Base-by-base conservation (phyloP, 768 basidiomycete genomes). In the Tricholoma terreum region DNA sequence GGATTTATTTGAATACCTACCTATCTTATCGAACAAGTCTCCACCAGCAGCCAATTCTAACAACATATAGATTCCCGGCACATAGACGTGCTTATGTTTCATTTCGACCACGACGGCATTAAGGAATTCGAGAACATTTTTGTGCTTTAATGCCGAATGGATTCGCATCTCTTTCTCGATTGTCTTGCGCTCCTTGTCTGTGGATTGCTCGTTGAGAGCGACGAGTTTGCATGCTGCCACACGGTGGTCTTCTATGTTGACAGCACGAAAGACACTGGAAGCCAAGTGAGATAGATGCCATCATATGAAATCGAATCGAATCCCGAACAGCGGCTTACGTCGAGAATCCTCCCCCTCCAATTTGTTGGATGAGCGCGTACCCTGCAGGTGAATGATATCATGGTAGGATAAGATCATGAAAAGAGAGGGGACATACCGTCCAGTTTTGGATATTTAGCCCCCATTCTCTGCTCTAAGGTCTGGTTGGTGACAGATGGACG, bases 11-110 rank as follows among this genome's bases (percentile, higher is more conserved):
- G 49, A 11, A 10, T 9, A 31, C 89, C 42, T 66, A 96, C 96
- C 91, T 52, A 99, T 99, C 77, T 98, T 99, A 72, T 99, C 97
- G 70, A 99, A 99, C 31, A 99, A 74, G 71, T 98, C 97, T 0
- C 97, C 97, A 19, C 94, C 95, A 1, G 85, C 85, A 0, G 96
- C 97, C 33, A 96, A 76, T 69, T 98, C 97, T 65, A 99, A 74
- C 17, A 98, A 74, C 81, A 99, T 92, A 68, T 98, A 99, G 19
- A 94, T 80, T 0, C 90, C 96, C 0, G 93, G 89, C 0, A 86
- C 72, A 66, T 86, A 94, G 35, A 75, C 63, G 50, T 77, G 68
- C 34, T 73, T 73, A 40, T 83, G 80, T 58, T 85, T 82, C 15
- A 73, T 68, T 61, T 94, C 92, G 0, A 94, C 86, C 2, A 91